phyloP scores from a whole-genome alignment of 768 basidiomycete species.

The Boletus edulis region DNA sequence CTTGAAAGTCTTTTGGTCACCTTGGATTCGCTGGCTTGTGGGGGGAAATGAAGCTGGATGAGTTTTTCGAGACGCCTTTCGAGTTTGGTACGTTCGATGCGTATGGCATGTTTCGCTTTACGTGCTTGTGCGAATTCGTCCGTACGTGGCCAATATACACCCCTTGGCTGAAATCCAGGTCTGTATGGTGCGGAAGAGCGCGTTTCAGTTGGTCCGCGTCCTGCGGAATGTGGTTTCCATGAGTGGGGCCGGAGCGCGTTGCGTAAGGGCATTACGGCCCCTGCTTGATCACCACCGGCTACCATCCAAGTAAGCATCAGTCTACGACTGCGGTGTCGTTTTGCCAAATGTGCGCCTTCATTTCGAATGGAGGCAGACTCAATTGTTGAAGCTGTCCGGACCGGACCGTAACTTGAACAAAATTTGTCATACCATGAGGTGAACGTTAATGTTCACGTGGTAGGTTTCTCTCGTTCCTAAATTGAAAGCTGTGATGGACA shows the following conservation, averaged over 20 bases:
- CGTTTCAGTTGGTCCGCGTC: neutral
- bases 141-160: slow-evolving; percentile 75
- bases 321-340: neutral
- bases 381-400: too few relatives aligned
- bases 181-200: slow-evolving; percentile 65
- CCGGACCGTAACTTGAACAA: too few relatives aligned
- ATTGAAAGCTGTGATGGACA: too few relatives aligned
- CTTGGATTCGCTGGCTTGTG: slow-evolving; percentile 15
- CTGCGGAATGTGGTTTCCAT: neutral
- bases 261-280: neutral
- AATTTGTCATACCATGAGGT: too few relatives aligned
- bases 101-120: slow-evolving; percentile 38
- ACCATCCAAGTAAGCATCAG: neutral
- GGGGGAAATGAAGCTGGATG: slow-evolving; percentile 65
- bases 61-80: slow-evolving; percentile 89
- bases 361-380: neutral
- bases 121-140: slow-evolving; percentile 66
- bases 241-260: neutral
- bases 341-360: neutral
- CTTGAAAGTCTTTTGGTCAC: slow-evolving; percentile 1
- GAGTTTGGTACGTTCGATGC: slow-evolving; percentile 80
- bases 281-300: neutral
- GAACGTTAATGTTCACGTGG: too few relatives aligned
- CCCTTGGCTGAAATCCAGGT: slow-evolving; percentile 91
- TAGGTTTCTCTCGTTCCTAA: too few relatives aligned